Conservation (phyloP, 305 asterid species). For the Fraxinus ornus region DNA sequence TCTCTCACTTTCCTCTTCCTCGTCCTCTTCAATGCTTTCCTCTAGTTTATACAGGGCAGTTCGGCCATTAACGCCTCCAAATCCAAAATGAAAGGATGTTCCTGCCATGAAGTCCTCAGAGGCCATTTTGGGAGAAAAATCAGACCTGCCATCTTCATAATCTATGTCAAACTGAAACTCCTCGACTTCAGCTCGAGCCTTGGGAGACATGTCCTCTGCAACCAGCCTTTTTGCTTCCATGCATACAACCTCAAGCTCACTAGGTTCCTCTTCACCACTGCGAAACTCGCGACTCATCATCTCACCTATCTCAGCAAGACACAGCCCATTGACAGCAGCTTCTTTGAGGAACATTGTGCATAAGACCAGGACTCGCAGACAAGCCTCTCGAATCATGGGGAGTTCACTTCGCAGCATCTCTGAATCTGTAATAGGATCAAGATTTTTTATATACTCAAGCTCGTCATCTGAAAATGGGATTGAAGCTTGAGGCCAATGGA, state of each 20-base stretch:
- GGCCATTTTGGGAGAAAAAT: constrained; percentile 28
- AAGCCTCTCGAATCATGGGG: constrained; percentile 92
- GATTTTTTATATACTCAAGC: constrained; percentile 71
- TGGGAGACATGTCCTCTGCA: constrained; percentile 55
- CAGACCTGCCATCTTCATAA: constrained; percentile 53
- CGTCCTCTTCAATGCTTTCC: constrained; percentile 67
- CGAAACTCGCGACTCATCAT: constrained; percentile 97
- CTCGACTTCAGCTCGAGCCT: constrained; percentile 42
- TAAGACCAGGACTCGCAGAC: constrained; percentile 72
- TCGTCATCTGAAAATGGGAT: constrained; percentile 94
- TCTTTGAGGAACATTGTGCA: constrained; percentile 85
- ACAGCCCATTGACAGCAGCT: constrained; percentile 78
- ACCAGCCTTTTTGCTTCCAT: constrained; percentile 73
- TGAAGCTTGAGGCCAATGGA: constrained; percentile 99
- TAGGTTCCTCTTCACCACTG: constrained; percentile 91
- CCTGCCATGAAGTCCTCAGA: constrained; percentile 38
- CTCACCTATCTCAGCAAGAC: constrained; percentile 96
- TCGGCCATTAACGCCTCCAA: constrained; percentile 47
- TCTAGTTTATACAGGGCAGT: constrained; percentile 65
- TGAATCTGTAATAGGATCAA: constrained; percentile 66
- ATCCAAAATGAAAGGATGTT: constrained; percentile 51
- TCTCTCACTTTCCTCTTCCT: constrained; percentile 47
- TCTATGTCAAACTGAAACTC: constrained; percentile 75
- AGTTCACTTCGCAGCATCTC: constrained; percentile 78
- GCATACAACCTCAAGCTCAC: constrained; percentile 88